Conservation (phyloP, 768 basidiomycete genomes). For the Mycena olivaceomarginata region DNA sequence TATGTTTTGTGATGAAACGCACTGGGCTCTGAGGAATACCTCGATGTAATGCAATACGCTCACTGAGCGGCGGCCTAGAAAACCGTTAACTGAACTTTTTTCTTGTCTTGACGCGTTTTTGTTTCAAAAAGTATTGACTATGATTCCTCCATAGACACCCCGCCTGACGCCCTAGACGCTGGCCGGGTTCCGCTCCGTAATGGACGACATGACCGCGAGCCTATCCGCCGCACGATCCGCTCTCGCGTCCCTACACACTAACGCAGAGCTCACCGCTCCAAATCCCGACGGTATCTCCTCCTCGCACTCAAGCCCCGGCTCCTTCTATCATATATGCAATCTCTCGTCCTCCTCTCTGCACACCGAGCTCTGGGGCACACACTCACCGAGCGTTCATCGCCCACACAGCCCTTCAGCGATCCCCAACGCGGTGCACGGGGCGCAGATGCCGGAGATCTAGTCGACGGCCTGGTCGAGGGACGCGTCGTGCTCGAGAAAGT, state of each 20-base stretch:
- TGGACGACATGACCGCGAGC: slow-evolving; percentile 78
- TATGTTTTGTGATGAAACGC: slow-evolving; percentile 67
- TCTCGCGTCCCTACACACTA: neutral
- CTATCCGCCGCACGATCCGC: slow-evolving; percentile 64
- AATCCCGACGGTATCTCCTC: slow-evolving; percentile 88
- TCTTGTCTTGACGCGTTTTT: neutral
- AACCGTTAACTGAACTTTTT: slow-evolving; percentile 67
- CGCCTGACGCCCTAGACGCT: slow-evolving; percentile 5
- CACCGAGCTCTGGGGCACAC: slow-evolving; percentile 82
- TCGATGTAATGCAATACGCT: slow-evolving; percentile 70
- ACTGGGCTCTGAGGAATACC: slow-evolving; percentile 73
- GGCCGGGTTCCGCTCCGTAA: slow-evolving; percentile 52
- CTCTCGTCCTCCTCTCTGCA: slow-evolving; percentile 72
- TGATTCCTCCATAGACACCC: slow-evolving; percentile 17
- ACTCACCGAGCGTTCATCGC: slow-evolving; percentile 69
- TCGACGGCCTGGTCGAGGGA: slow-evolving; percentile 87
- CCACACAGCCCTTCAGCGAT: slow-evolving; percentile 71
- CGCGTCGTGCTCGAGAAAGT: slow-evolving; percentile 93
- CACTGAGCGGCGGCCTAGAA: slow-evolving; percentile 71
- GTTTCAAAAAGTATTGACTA: slow-evolving; percentile 8
- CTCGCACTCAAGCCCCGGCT: slow-evolving; percentile 92
- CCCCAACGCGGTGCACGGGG: slow-evolving; percentile 74
- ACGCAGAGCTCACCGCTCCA: neutral
- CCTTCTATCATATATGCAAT: slow-evolving; percentile 71
- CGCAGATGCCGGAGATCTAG: slow-evolving; percentile 79